Base-by-base conservation (phyloP, 768 basidiomycete species). In the Phlebiopsis flavidoalba region DNA sequence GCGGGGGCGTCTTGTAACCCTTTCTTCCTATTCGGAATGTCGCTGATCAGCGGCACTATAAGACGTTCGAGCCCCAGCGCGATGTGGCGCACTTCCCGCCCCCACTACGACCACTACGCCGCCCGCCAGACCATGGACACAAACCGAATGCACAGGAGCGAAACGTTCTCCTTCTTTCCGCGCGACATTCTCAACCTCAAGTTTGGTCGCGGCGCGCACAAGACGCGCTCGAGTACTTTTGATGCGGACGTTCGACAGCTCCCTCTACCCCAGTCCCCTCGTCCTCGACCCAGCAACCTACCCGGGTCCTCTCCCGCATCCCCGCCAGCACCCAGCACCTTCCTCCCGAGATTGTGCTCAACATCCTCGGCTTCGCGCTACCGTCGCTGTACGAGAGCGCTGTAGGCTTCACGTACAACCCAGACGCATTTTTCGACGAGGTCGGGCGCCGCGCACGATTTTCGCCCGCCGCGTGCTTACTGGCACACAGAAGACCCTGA, bases 221-320 rank as follows among this genome's bases (percentile, higher is more conserved):
- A 45, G 40, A 19, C 54, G 37, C 54, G 54, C 54, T 45, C 37
- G 37, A 24, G 21, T 45, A 55, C 37, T 17, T 35, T 45, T 55
- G 54, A 55, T 55, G n/a, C n/a, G 40, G 37, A 26, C 54, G 37
- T 17, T 8, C 22, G 17, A 49, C 48, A 26, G n/a, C 48, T 49
- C 52, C 31, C 11, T 8, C 37, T 62, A 62, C 61, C 57, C 57
- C 58, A 51, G 62, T 63, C 62, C 62, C 58, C 31, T 62, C 61
- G 24, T 57, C 46, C 21, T 35, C 50, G 14, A n/a, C 57, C 12
- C 51, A n/a, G 21, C 14, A 22, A 12, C 55, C 36, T 21, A 54
- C 61, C 36, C 61, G 50, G 51, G 57, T 58, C 43, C 58, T 35
- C 46, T 59, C 62, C 17, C 61, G 57, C 40, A 50, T 62, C 14